phyloP scores from a whole-genome alignment of 129 eudicot species.

The Helianthus tuberosus region DNA sequence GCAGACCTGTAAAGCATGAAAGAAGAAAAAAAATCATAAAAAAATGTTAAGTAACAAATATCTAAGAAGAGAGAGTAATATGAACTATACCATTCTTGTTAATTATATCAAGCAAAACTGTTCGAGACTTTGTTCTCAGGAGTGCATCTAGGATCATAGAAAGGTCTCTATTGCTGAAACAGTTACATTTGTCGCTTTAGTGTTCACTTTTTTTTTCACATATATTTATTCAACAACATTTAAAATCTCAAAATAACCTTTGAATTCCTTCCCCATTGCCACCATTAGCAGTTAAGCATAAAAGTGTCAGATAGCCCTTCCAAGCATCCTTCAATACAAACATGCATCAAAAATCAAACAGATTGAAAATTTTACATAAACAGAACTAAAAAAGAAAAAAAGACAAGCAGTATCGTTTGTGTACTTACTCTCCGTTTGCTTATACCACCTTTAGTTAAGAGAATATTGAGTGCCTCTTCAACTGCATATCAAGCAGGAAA shows the following conservation, averaged over 20 bases:
- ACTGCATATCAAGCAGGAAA: constrained; percentile 53
- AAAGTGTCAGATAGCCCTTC: constrained; percentile 89
- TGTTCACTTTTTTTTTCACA: constrained; percentile 11
- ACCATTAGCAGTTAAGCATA: constrained; percentile 80
- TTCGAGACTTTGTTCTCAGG: constrained; percentile 77
- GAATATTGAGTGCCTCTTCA: constrained; percentile 82
- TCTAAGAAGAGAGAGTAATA: background rate
- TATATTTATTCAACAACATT: background rate
- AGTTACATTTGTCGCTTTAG: constrained; percentile 10
- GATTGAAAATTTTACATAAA: background rate
- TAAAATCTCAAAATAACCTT: constrained; percentile 47
- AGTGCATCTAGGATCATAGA: constrained; percentile 96
- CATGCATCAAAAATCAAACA: constrained; percentile 1
- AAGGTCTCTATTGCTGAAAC: constrained; percentile 86
- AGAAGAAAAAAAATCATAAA: background rate
- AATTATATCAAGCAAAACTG: constrained; percentile 78
- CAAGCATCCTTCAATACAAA: constrained; percentile 72
- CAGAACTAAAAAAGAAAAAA: background rate
- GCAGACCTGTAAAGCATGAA: constrained; percentile 61
- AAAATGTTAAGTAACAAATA: background rate
- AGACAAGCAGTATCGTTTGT: background rate
- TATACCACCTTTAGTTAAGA: constrained; percentile 81
- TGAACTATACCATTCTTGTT: constrained; percentile 77
- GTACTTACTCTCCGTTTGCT: constrained; percentile 75
- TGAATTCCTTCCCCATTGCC: constrained; percentile 93